Base-by-base conservation (phyloP, 306 rosid genomes). In the Rosa persica region DNA sequence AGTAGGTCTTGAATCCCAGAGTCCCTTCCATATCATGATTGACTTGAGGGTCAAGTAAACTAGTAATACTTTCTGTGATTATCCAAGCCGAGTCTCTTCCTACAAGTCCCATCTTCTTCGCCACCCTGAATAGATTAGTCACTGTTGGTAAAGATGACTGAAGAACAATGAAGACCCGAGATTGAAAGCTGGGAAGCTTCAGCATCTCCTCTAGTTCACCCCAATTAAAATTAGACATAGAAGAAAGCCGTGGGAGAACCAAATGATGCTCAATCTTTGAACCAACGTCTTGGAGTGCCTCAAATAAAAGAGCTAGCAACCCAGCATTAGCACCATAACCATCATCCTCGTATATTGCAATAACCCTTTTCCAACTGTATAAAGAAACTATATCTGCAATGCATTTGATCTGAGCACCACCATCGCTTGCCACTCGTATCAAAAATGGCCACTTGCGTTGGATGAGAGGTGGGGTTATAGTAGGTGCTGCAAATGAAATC, bases 401-500 rank as follows among this genome's bases (percentile, higher is more conserved):
- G 84, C 91, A 89, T 70, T 87, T 76, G 78, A 80, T 80, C 23
- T 87, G 84, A 70, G 78, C 75, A 64, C 73, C 54, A 4, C 23
- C 70, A 42, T 84, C 15, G n/a, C 83, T 80, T 4, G 87, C 79
- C 83, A 89, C 79, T 78, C 80, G 84, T 73, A 89, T 84, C 80
- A 89, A 74, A 68, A 83, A 89, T 70, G 93, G 93, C 88, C 89
- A 89, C n/a, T 79, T 87, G 47, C 54, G 69, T 47, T 70, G 82
- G 62, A 74, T 49, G 44, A 61, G 64, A 69, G 86, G 86, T 15
- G 91, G 47, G 51, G 27, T 71, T 13, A 81, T 54, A 22, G 88
- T 38, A 0, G 88, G 88, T 55, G 88, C 47, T 48, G 91, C 81
- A 76, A 89, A 85, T 76, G 91, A 86, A 79, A 89, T 72, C 66